Base-by-base conservation (phyloP, 306 rosid species). In the Lablab purpureus region DNA sequence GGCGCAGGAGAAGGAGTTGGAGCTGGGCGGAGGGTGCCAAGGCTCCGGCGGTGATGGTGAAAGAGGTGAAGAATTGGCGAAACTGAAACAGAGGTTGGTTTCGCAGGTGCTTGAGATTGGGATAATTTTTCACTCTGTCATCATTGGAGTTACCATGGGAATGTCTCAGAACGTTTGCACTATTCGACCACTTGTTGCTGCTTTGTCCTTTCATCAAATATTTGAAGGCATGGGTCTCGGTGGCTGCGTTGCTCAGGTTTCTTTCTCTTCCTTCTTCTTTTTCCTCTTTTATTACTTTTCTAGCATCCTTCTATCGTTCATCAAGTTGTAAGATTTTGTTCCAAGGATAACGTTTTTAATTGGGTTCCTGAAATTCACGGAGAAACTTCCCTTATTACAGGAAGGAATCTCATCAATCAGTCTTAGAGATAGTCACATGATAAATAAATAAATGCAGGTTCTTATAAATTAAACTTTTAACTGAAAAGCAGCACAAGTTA, bases 151-250 rank as follows among this genome's bases (percentile, higher is more conserved):
- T 0, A 95, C 99, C 1, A 77, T 95, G 97, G 99, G 99, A 1
- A 95, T 95, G 98, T 93, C 98, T 7, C 98, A 93, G 78, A 95
- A 95, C 7, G 89, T 93, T 80, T 95, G 99, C 81, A 95, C 99
- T 0, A 95, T 95, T 15, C 36, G 88, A 9, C 99, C 99, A 14
- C 85, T 95, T 10, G 98, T 95, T 7, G 90, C 92, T 2, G 98
- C 99, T 55, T 86, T 95, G 68, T 89, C 99, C 1, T 95, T 95
- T 81, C 99, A 95, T 76, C 99, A 95, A 73, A 91, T 95, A 0
- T 95, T 93, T 32, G 99, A 95, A 83, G 99, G 99, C 19, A 85
- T 95, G 97, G 99, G 98, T 8, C 97, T 95, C 0, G 99, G 99
- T 13, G 99, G 97, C 8, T 95, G 98, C 81, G 96, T 95, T 37